phyloP scores from a whole-genome alignment of 495 filamentous ascomycete genomes.

The Penicillium diatomitis region DNA sequence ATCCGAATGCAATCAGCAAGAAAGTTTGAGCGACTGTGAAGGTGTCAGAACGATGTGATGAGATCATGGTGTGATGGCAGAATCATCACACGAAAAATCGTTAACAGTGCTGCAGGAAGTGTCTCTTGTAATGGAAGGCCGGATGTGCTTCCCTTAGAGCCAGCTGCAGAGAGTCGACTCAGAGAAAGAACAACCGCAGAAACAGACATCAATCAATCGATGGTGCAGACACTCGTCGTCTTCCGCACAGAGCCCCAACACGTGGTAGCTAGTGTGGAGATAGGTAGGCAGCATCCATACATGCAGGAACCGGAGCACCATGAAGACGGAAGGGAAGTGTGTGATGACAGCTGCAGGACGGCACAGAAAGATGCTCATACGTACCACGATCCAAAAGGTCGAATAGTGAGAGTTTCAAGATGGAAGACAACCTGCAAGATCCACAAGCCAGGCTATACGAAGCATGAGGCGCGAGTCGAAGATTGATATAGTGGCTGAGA shows the following conservation, averaged over 20 bases:
- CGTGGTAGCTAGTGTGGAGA: slow-evolving; percentile 5
- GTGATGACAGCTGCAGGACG: background rate
- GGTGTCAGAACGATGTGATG: no score
- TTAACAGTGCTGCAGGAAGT: no score
- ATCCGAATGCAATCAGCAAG: no score
- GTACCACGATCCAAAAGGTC: slow-evolving; percentile 2
- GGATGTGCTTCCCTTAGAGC: no score
- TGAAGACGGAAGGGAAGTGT: background rate
- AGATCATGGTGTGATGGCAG: no score
- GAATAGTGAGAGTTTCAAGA: slow-evolving; percentile 3
- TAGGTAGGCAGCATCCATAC: slow-evolving; percentile 9
- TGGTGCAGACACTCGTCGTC: background rate
- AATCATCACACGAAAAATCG: no score
- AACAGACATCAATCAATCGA: background rate
- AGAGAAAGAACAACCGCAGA: background rate
- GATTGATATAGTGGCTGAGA: no score
- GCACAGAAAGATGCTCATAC: background rate
- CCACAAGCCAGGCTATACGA: slow-evolving; percentile 8
- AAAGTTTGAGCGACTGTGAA: no score
- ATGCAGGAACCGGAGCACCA: slow-evolving; percentile 12
- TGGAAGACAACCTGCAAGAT: slow-evolving; percentile 6
- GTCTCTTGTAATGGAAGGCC: no score
- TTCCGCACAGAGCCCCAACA: slow-evolving; percentile 13
- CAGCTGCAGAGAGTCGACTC: no score
- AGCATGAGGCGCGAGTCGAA: slow-evolving; percentile 9